A percentile compares a stretch with the other conserved stretches of the same genome.
These are phyloP conservation scores for Asterochloris erici DNA, from an alignment of 139 green algal species.

Conservation along the genomic window DNA sequence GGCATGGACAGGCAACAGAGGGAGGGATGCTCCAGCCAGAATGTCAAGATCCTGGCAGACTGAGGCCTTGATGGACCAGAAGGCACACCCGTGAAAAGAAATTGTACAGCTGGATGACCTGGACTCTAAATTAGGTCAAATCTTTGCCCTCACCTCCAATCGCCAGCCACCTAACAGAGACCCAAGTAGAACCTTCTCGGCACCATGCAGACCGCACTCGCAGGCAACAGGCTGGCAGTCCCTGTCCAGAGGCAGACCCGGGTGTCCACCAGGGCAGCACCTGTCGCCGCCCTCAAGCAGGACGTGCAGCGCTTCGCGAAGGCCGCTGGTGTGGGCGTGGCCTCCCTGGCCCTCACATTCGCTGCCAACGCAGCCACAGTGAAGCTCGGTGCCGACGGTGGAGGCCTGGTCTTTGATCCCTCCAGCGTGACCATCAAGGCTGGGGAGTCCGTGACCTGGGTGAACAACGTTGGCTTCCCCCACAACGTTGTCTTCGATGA, in stretches of 20 bases:
- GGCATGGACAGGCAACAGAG: too few relatives aligned
- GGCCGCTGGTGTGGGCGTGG: slow-evolving; percentile 49
- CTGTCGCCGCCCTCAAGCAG: slow-evolving; percentile 19
- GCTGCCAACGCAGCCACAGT: slow-evolving; percentile 67
- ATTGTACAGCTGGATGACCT: too few relatives aligned
- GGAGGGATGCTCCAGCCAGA: too few relatives aligned
- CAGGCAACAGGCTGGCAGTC: neutral
- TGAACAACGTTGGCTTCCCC: slow-evolving; percentile 73
- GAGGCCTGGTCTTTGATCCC: slow-evolving; percentile 71
- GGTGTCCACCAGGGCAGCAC: neutral
- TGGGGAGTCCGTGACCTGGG: slow-evolving; percentile 77
- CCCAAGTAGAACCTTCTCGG: neutral
- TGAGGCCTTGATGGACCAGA: too few relatives aligned
- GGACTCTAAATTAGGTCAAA: too few relatives aligned
- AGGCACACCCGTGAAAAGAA: too few relatives aligned
- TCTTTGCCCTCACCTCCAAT: too few relatives aligned
- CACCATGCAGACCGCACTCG: slow-evolving; percentile 21
- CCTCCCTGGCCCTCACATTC: slow-evolving; percentile 64
- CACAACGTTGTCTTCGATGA: slow-evolving; percentile 96
- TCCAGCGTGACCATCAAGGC: slow-evolving; percentile 50
- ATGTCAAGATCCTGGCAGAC: too few relatives aligned
- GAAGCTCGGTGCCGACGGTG: slow-evolving; percentile 78
- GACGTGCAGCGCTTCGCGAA: slow-evolving; percentile 21
- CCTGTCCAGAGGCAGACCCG: neutral
- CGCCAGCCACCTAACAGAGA: too few relatives aligned